A percentile compares a stretch with the other conserved stretches of the same genome.
Conservation (phyloP, 1,284 basidiomycete genomes). For the Apiotrichum sp. region DNA sequence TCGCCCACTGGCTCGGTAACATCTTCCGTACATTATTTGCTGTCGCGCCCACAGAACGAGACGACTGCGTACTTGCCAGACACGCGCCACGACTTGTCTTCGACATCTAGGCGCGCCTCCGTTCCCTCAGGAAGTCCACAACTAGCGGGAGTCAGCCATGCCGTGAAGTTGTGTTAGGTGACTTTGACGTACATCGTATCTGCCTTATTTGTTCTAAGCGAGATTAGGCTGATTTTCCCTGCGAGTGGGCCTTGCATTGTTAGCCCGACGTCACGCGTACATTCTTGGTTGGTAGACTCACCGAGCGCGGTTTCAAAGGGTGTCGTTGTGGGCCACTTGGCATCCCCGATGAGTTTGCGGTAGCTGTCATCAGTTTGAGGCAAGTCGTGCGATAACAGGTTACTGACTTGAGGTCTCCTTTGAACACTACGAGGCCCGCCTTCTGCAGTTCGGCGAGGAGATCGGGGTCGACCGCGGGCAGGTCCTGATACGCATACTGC, state of each 20-base stretch:
- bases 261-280: neutral
- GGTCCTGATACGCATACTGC: conserved; percentile 74
- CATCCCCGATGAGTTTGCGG: conserved; percentile 81
- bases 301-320: conserved; percentile 74
- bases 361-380: conserved; percentile 47
- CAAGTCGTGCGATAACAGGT: too few species aligned
- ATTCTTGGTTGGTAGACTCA: conserved; percentile 22
- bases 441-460: conserved; percentile 58
- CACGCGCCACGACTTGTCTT: conserved; percentile 37
- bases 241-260: conserved; percentile 61
- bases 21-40: too few species aligned
- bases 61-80: conserved; percentile 46
- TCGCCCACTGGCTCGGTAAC: too few species aligned
- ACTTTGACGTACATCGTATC: conserved; percentile 61
- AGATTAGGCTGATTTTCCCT: conserved; percentile 72
- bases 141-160: conserved; percentile 14
- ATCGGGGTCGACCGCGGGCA: conserved; percentile 58
- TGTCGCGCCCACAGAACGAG: conserved; percentile 22
- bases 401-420: conserved; percentile 83
- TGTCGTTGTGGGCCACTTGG: conserved; percentile 79
- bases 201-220: conserved; percentile 89
- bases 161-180: neutral
- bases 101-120: conserved; percentile 32
- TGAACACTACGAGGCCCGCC: conserved; percentile 83
- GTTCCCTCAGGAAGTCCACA: conserved; percentile 39